These are phyloP conservation scores for Eimeria zaria DNA, from an alignment of 169 alveolate species.

Conservation along the genomic window DNA sequence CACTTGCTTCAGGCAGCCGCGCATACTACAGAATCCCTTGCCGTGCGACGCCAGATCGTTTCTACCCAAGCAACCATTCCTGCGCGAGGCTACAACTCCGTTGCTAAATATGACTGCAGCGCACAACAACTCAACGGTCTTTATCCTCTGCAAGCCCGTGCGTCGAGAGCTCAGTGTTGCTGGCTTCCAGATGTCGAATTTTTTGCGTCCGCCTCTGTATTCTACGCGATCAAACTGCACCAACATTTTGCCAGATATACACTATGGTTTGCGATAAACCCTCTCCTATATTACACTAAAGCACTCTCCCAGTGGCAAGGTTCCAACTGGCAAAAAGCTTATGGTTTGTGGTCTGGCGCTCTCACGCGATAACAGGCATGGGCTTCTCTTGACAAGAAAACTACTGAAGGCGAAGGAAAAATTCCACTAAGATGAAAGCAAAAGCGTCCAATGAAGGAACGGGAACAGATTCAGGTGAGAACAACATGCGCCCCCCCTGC, in stretches of 20 bases:
- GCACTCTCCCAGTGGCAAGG: not conserved
- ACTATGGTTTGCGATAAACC: not conserved
- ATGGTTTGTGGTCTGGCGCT: not conserved
- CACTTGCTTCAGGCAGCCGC: not conserved
- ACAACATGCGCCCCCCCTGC: not conserved
- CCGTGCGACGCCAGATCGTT: not conserved
- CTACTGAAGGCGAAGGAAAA: not conserved
- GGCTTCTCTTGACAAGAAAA: not conserved
- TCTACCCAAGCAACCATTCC: not conserved
- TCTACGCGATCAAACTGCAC: not conserved
- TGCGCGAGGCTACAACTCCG: not conserved
- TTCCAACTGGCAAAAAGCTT: not conserved
- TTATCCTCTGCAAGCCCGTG: not conserved
- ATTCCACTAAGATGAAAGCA: not conserved
- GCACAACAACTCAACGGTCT: not conserved
- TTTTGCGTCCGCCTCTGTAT: not conserved
- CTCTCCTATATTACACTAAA: not conserved
- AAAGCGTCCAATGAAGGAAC: not conserved
- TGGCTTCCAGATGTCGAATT: not conserved
- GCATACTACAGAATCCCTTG: not conserved
- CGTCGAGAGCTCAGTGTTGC: not conserved
- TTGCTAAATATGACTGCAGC: not conserved
- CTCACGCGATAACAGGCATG: not conserved
- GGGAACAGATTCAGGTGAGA: not conserved
- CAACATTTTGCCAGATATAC: not conserved